phyloP scores from a whole-genome alignment of 2,329 filamentous ascomycete species.

The Aspergillus texensis region DNA sequence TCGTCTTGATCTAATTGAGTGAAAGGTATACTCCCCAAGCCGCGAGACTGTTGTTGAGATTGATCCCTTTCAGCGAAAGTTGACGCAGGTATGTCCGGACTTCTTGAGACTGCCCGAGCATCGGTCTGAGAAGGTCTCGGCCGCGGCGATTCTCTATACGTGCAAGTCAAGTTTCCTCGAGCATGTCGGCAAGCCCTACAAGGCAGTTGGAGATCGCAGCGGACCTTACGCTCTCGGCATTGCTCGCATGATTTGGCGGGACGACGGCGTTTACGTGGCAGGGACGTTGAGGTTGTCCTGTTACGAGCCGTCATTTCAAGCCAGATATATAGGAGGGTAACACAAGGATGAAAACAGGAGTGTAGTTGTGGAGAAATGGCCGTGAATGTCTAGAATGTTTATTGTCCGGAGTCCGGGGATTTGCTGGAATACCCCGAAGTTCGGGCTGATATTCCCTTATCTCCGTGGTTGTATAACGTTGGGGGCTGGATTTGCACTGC shows the following conservation, averaged over 20 bases:
- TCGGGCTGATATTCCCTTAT: background rate
- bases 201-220: constrained; percentile 31
- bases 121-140: constrained; percentile 10
- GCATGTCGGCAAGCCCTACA: constrained; percentile 30
- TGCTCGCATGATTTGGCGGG: constrained; percentile 31
- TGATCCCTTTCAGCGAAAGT: background rate
- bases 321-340: background rate
- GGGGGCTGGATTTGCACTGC: too few relatives aligned
- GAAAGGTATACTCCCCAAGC: background rate
- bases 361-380: too few relatives aligned
- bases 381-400: background rate
- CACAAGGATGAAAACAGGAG: too few relatives aligned
- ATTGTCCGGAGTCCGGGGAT: background rate
- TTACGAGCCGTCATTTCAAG: background rate
- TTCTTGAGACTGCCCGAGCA: background rate
- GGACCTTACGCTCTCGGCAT: constrained; percentile 34
- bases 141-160: constrained; percentile 20
- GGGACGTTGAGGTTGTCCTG: background rate
- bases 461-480: background rate
- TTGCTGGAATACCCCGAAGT: background rate
- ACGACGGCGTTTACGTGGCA: constrained; percentile 28
- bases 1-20: background rate
- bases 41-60: background rate
- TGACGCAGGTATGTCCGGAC: background rate
- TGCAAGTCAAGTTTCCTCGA: constrained; percentile 25